phyloP scores from a whole-genome alignment of 768 basidiomycete species.

The Podaxis carcinomalis region DNA sequence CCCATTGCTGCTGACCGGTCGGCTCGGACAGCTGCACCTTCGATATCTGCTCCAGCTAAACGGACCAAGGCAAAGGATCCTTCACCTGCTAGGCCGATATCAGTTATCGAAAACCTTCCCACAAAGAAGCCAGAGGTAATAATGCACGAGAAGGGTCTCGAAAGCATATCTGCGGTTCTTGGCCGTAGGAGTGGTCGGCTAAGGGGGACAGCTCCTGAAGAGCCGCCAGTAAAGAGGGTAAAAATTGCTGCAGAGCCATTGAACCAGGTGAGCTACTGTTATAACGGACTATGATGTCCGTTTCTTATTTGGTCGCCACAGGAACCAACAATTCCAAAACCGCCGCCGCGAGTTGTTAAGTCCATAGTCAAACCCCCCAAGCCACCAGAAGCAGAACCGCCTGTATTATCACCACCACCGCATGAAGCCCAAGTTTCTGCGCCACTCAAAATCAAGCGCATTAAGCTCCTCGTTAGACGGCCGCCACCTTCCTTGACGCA shows the following conservation, averaged over 20 bases:
- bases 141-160: neutral
- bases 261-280: neutral
- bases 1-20: neutral
- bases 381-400: conserved; percentile 10
- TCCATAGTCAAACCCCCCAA: neutral
- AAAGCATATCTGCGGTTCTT: conserved; percentile 6
- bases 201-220: neutral
- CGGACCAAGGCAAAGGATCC: neutral
- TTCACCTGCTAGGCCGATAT: neutral
- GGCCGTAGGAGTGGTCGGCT: conserved; percentile 5
- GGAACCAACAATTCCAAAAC: neutral
- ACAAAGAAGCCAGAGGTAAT: neutral
- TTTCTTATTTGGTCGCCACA: neutral
- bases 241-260: neutral
- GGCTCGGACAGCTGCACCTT: neutral
- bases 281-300: neutral
- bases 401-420: conserved; percentile 4
- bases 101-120: neutral
- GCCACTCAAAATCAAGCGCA: conserved; percentile 49
- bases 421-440: conserved; percentile 3
- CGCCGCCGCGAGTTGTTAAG: neutral
- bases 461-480: conserved; percentile 62
- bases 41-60: neutral
- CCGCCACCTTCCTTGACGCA: conserved; percentile 60
- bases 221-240: conserved; percentile 3